Base-by-base conservation (phyloP, 2,329 filamentous ascomycete species). In the Tolypocladium sp. region DNA sequence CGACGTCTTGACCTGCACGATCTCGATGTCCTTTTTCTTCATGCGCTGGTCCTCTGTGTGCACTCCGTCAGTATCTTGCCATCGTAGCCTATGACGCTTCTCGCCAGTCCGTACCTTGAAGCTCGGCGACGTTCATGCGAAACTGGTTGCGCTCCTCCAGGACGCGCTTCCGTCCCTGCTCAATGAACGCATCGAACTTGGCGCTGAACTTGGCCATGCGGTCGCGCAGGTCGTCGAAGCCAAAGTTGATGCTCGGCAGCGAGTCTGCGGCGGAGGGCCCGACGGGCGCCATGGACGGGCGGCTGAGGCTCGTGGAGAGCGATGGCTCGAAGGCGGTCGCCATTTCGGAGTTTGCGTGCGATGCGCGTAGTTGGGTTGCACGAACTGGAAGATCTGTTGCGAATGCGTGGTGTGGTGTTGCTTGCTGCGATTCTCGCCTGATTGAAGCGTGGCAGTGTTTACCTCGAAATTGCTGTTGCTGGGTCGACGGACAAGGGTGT, bases 121-220 rank as follows among this genome's bases (percentile, higher is more conserved):
- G 77, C 73, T 97, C 94, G 53, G 91, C 89, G 30, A 97, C 79
- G 68, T 90, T 95, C 78, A 94, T 89, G 63, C 90, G 89, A 70
- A 97, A 99, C 62, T 95, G 88, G 69, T 97, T 97, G 69, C 92
- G 86, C 78, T 97, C 92, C 68, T 97, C 92, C 9, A 97, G 74
- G 0, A 97, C 91, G 57, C 90, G 85, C 74, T 95, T 95, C 56
- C 93, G 84, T 0, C 92, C 92, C 63, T 90, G 87, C 69, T 96
- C 93, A 63, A 99, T 97, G 67, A 97, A 97, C 0, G 87, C 86
- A 71, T 99, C 94, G 67, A 99, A 99, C 66, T 86, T 89, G 10
- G 85, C 82, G 0, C 90, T 97, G 72, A 99, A 99, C 63, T 90
- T 91, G 58, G 88, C 83, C 94, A 99, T 97, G 75, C 92, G 90